These are phyloP conservation scores for Purshia tridentata DNA, from an alignment of 306 rosid species.

Conservation along the genomic window DNA sequence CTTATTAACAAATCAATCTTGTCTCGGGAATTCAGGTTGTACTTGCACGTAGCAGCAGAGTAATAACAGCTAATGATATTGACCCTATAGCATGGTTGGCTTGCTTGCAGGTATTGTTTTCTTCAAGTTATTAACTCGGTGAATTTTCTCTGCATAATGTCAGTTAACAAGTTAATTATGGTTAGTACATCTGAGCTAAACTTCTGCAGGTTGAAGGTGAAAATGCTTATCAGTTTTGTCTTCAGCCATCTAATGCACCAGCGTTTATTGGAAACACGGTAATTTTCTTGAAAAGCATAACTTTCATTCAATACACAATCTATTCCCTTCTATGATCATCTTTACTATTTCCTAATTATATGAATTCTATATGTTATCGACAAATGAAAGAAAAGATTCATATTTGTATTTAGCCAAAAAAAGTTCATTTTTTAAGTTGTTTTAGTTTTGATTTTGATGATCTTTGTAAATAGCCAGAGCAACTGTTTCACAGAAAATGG, in stretches of 20 bases:
- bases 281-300: conserved; percentile 11
- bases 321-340: not conserved
- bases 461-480: conserved; percentile 90
- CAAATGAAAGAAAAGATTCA: too few species aligned
- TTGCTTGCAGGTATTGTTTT: conserved; percentile 62
- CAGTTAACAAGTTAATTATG: conserved; percentile 6
- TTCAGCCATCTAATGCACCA: conserved; percentile 86
- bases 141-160: conserved; percentile 12
- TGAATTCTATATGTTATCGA: not conserved
- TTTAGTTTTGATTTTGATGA: conserved; percentile 44
- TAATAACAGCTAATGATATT: conserved; percentile 60
- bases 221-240: conserved; percentile 78
- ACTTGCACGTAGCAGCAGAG: conserved; percentile 87
- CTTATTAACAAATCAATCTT: conserved; percentile 7
- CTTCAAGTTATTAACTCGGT: conserved; percentile 13
- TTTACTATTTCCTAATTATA: not conserved
- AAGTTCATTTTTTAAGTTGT: not conserved
- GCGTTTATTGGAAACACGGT: conserved; percentile 96
- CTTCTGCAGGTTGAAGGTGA: conserved; percentile 67
- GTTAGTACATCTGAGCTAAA: conserved; percentile 20
- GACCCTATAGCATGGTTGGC: conserved; percentile 80
- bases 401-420: too few species aligned
- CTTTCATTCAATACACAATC: not conserved
- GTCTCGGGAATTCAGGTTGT: conserved; percentile 66
- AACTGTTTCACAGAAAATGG: conserved; percentile 88